Percentiles rank a stretch among this genome's conserved stretches.
Evolutionary conservation across 1,139 yeast genomes (phyloP).

Genomic region (Suhomyces bokatorum): DNA sequence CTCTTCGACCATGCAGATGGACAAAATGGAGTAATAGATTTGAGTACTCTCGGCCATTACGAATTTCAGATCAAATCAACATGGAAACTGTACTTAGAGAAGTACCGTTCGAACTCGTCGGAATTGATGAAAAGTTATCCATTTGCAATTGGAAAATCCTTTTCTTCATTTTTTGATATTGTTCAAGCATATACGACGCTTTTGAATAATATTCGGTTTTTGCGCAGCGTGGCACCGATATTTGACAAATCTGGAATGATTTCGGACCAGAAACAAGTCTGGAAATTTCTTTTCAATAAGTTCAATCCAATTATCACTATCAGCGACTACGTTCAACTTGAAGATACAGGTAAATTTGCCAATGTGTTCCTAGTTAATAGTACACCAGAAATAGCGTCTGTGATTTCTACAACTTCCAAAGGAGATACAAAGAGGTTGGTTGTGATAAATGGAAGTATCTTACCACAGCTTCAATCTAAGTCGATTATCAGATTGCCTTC

Average conservation of each 20-base stretch:
- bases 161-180: slow-evolving; percentile 8
- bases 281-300: slow-evolving; percentile 14
- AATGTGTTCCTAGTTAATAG: slow-evolving; percentile 16
- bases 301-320: slow-evolving; percentile 13
- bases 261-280: slow-evolving; percentile 6
- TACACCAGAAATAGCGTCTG: slow-evolving; percentile 3
- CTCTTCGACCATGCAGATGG: slow-evolving; percentile 11
- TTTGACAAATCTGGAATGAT: slow-evolving; percentile 4
- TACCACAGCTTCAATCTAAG: not conserved
- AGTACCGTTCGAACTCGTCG: not conserved
- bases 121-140: slow-evolving; percentile 10
- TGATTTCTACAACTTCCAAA: slow-evolving; percentile 6
- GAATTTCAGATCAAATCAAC: slow-evolving; percentile 12
- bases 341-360: slow-evolving; percentile 5
- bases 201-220: slow-evolving; percentile 9
- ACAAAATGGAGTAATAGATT: slow-evolving; percentile 7
- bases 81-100: slow-evolving; percentile 13
- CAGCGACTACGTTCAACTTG: slow-evolving; percentile 14
- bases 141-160: slow-evolving; percentile 7
- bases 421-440: slow-evolving; percentile 7
- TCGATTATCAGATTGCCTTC: not conserved
- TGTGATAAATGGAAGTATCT: slow-evolving; percentile 10
- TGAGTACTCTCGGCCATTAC: slow-evolving; percentile 12
- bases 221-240: slow-evolving; percentile 11
- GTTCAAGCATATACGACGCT: slow-evolving; percentile 9